These are phyloP conservation scores for Penicillium expansum DNA, from an alignment of 2,329 filamentous ascomycete species.

Conservation along the genomic window DNA sequence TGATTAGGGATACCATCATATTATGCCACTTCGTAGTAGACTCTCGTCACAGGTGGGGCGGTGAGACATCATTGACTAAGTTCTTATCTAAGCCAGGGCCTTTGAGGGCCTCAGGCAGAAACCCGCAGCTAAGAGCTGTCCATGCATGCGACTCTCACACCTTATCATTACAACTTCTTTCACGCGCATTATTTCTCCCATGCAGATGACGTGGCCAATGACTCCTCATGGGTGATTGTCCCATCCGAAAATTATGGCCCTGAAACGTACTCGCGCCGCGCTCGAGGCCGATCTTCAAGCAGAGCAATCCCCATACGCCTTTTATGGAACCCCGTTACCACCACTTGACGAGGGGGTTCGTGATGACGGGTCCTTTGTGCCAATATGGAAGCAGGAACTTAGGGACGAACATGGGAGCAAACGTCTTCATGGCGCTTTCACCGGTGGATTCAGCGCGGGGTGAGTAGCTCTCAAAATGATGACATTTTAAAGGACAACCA, in stretches of 20 bases:
- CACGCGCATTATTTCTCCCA: background rate
- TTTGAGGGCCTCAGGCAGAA: background rate
- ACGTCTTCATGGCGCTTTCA: conserved; percentile 92
- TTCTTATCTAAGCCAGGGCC: background rate
- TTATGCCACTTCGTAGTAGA: too few relatives aligned
- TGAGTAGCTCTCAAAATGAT: conserved; percentile 46
- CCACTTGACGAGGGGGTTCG: conserved; percentile 70
- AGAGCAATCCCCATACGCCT: conserved; percentile 68
- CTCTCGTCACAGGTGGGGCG: too few relatives aligned
- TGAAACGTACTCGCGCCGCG: conserved; percentile 73
- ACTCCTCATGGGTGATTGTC: conserved; percentile 1
- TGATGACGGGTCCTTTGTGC: conserved; percentile 89
- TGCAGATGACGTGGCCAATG: conserved; percentile 7
- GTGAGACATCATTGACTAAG: background rate
- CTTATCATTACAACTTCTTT: background rate
- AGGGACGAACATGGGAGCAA: conserved; percentile 88
- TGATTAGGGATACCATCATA: too few relatives aligned
- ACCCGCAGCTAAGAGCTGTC: background rate
- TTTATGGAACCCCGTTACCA: conserved; percentile 83
- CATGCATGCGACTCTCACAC: background rate
- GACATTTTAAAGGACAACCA: background rate
- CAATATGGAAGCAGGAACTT: conserved; percentile 98
- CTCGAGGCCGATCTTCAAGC: conserved; percentile 72
- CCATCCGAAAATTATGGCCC: conserved; percentile 56
- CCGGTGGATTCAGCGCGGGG: conserved; percentile 94